Conservation (phyloP, 2,329 filamentous ascomycete genomes). For the Cytospora leucostoma region DNA sequence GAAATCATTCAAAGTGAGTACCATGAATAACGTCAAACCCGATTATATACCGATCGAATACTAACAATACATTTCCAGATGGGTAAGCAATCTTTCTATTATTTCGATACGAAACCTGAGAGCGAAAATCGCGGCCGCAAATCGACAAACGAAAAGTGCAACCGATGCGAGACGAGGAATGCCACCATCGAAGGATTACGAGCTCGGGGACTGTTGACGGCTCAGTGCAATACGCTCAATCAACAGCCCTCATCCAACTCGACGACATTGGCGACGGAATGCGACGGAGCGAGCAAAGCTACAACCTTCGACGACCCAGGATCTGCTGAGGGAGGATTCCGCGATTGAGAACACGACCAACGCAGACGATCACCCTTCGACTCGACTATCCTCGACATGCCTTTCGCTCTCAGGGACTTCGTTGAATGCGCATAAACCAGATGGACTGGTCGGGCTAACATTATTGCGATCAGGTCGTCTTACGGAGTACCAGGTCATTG, state of each 20-base stretch:
- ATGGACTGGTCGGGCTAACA: constrained; percentile 18
- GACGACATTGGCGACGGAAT: no score
- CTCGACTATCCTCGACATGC: constrained; percentile 17
- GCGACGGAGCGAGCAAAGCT: no score
- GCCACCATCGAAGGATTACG: background rate
- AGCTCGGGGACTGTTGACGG: background rate
- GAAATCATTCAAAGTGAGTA: constrained; percentile 34
- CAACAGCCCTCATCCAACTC: no score
- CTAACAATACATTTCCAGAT: constrained; percentile 52
- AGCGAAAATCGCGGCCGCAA: constrained; percentile 20
- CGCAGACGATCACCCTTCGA: background rate
- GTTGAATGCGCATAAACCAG: background rate
- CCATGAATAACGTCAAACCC: background rate
- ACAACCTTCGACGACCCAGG: background rate
- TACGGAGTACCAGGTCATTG: constrained; percentile 99
- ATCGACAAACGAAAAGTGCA: background rate
- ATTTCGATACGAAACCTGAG: constrained; percentile 20
- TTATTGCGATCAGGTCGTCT: constrained; percentile 75
- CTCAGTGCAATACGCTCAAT: no score
- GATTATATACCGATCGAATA: constrained; percentile 22
- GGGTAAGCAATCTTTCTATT: constrained; percentile 53
- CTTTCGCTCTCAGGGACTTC: constrained; percentile 33
- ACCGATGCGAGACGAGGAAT: background rate
- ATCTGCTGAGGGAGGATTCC: background rate
- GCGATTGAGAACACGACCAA: background rate